phyloP scores from a whole-genome alignment of 345 rosid genomes.

The Eucalyptus leucophloia region DNA sequence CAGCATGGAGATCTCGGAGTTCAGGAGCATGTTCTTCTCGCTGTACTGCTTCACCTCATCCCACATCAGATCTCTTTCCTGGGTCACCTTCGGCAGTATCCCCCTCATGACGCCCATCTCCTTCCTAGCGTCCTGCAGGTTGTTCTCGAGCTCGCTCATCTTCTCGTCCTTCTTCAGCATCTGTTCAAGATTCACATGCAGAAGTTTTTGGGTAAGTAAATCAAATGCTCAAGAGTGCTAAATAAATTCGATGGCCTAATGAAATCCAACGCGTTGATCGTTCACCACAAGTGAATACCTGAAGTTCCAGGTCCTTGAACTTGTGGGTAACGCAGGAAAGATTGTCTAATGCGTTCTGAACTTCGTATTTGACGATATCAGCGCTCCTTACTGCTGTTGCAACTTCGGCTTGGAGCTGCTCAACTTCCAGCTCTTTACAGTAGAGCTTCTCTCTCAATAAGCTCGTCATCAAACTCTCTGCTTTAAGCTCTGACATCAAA shows the following conservation, averaged over 20 bases:
- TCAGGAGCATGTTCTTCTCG: conserved; percentile 81
- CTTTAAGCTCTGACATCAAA: conserved; percentile 49
- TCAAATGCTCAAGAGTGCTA: background rate
- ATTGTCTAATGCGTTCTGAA: conserved; percentile 59
- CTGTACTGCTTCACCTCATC: conserved; percentile 63
- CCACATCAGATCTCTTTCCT: conserved; percentile 86
- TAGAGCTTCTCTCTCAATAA: conserved; percentile 77
- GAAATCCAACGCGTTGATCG: background rate
- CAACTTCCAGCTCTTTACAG: conserved; percentile 75
- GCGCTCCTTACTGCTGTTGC: conserved; percentile 77
- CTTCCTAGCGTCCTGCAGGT: conserved; percentile 56
- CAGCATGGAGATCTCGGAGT: conserved; percentile 47
- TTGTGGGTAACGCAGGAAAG: conserved; percentile 58
- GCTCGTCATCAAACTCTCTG: conserved; percentile 61
- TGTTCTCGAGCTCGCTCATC: conserved; percentile 26
- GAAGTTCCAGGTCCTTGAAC: conserved; percentile 68
- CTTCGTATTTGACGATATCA: conserved; percentile 63
- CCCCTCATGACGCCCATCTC: conserved; percentile 35
- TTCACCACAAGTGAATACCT: conserved; percentile 25
- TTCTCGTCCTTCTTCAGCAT: conserved; percentile 73
- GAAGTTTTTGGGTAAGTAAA: background rate
- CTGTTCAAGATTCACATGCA: conserved; percentile 11
- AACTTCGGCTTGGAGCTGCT: conserved; percentile 77
- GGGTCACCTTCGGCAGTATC: conserved; percentile 50
- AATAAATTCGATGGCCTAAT: background rate